Conservation (phyloP, 176 grass and related monocot species). For the Hordeum marinum region DNA sequence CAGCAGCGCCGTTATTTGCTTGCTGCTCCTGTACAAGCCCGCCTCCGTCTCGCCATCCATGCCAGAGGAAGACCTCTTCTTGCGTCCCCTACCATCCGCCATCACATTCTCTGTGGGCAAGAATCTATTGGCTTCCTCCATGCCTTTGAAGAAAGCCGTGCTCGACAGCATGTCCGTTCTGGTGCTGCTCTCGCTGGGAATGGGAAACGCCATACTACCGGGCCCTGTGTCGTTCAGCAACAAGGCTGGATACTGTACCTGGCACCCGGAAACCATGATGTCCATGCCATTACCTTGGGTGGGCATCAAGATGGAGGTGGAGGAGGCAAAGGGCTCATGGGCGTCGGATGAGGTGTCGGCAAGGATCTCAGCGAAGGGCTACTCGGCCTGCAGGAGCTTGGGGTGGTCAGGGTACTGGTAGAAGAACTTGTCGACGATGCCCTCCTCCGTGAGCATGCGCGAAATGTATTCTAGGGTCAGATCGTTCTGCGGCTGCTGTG, state of each 20-base stretch:
- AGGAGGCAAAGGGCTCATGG: neutral
- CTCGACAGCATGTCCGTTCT: neutral
- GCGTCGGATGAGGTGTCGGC: neutral
- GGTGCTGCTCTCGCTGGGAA: neutral
- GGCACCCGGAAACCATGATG: neutral
- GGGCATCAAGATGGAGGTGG: neutral
- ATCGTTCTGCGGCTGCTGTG: neutral
- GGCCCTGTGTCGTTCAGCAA: neutral
- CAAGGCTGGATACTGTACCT: neutral
- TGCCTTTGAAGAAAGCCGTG: constrained; percentile 18
- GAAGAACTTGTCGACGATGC: constrained; percentile 20
- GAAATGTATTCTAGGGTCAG: neutral
- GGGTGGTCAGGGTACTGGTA: constrained; percentile 29
- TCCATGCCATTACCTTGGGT: neutral
- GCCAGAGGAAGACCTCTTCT: constrained; percentile 10
- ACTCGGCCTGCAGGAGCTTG: constrained; percentile 17
- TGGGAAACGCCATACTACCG: neutral
- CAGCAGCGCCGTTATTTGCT: neutral
- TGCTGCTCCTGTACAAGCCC: neutral
- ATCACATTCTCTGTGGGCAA: constrained; percentile 24
- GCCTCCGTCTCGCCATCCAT: constrained; percentile 22
- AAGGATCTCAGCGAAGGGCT: constrained; percentile 31
- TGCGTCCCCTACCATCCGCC: constrained; percentile 17
- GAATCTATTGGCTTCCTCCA: constrained; percentile 45
- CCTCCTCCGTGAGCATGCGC: constrained; percentile 30